Conservation (phyloP, 2,329 filamentous ascomycete species). For the Trichophaea hybrida region DNA sequence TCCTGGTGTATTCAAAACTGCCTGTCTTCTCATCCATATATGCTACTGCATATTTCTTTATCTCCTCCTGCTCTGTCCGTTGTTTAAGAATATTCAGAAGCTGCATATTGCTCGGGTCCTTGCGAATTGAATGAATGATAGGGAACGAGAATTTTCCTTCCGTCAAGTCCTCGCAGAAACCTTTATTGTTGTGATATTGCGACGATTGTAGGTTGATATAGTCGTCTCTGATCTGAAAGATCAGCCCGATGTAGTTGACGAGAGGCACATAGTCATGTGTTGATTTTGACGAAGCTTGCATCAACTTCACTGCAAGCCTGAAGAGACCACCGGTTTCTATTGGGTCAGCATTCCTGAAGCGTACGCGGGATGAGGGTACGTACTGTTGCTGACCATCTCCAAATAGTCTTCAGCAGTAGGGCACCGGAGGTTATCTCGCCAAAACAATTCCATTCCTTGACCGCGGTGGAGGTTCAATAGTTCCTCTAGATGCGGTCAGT, state of each 20-base stretch:
- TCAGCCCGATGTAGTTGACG: conserved; percentile 68
- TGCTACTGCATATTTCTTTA: conserved; percentile 77
- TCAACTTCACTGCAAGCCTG: conserved; percentile 68
- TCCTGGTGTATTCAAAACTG: conserved; percentile 72
- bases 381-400: conserved; percentile 77
- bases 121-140: conserved; percentile 80
- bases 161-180: conserved; percentile 84
- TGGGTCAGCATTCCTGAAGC: background rate
- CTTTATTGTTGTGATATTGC: conserved; percentile 75
- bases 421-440: conserved; percentile 71
- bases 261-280: conserved; percentile 60
- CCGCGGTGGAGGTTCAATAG: conserved; percentile 71
- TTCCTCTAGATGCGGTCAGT: conserved; percentile 41
- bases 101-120: conserved; percentile 58
- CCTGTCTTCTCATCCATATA: conserved; percentile 76
- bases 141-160: conserved; percentile 97
- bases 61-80: conserved; percentile 69
- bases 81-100: conserved; percentile 87
- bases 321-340: conserved; percentile 68
- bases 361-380: conserved; percentile 5
- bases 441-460: conserved; percentile 84
- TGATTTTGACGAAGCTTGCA: conserved; percentile 55
- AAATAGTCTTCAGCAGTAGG: conserved; percentile 79
- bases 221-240: conserved; percentile 88
- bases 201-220: conserved; percentile 60